Base-by-base conservation (phyloP, 2,329 filamentous ascomycete species). In the Hymenoscyphus infarciens region DNA sequence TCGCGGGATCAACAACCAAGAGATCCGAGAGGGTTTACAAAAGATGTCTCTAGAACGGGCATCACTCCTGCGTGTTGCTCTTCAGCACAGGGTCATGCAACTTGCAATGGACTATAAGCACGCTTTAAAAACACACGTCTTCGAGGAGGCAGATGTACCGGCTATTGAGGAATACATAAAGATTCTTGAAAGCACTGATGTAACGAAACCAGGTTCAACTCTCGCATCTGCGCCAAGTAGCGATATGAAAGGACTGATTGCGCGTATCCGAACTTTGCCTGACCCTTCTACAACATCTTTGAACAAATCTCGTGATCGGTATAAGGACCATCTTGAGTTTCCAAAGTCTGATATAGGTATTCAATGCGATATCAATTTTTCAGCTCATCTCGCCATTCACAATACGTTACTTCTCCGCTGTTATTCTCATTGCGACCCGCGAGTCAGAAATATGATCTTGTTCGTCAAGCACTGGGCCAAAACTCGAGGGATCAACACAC, bases 391-490 rank as follows among this genome's bases (percentile, higher is more conserved):
- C 2, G 92, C 88, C 1, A 80, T 96, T 2, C 89, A 95, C 67
- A 97, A 97, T 74, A 96, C 92, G 0, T 78, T 85, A 38, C 84
- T 97, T 45, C 82, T 97, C 33, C 86, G 90, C 45, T 94, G 91
- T 74, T 97, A 97, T 76, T 88, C 89, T 1, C 83, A 85, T 61
- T 90, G 89, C 22, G 93, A 97, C 72, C 77, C 84, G 4, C 87
- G 93, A 11, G 91, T 97, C 5, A 83, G 86, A 25, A 85, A 87
- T 1, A 84, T 97, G 78, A 86, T 96, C 0, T 78, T 96, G 8
- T 96, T 97, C 73, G 81, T 97, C 73, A 97, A 97, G 75, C 84
- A 91, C 66, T 97, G 93, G 92, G 91, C 92, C 29, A 96, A 95
- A 75, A 81, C 82, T 31, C 87, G 93, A 56, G 89, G 87, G 66